These are phyloP conservation scores for Populus alba DNA, from an alignment of 345 rosid species.

Conservation along the genomic window DNA sequence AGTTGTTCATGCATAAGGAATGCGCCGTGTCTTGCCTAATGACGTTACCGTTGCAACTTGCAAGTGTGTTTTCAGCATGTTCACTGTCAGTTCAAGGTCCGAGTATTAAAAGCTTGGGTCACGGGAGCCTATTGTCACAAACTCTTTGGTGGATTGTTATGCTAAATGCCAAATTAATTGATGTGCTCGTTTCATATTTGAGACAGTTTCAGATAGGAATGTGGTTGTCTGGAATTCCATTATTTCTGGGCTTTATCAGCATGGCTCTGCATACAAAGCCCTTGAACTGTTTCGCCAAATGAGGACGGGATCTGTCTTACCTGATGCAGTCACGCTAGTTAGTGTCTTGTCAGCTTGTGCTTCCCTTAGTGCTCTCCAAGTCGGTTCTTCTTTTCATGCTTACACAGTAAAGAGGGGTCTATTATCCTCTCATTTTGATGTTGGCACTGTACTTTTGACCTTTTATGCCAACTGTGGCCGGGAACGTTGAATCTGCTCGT, in stretches of 20 bases:
- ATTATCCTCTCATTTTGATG: constrained; percentile 12
- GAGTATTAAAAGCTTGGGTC: constrained; percentile 20
- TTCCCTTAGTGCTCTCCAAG: constrained; percentile 39
- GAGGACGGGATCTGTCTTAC: constrained; percentile 39
- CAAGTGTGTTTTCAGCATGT: constrained; percentile 25
- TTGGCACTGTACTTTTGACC: constrained; percentile 29
- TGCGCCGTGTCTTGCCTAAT: constrained; percentile 13
- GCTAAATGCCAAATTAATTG: constrained; percentile 42
- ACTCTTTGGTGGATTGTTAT: constrained; percentile 43
- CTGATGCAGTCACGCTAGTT: constrained; percentile 46
- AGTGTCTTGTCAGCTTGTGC: constrained; percentile 51
- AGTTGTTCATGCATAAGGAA: constrained; percentile 18
- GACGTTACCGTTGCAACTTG: constrained; percentile 18
- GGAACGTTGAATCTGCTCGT: constrained; percentile 27
- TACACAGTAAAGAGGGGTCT: constrained; percentile 39
- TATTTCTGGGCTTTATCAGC: constrained; percentile 47
- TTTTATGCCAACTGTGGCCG: constrained; percentile 25
- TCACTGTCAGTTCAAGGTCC: constrained; percentile 23
- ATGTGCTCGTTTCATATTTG: constrained; percentile 38
- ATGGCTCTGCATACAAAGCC: constrained; percentile 41
- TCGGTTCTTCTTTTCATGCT: constrained; percentile 65
- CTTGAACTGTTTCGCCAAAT: constrained; percentile 49
- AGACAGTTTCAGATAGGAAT: constrained; percentile 38
- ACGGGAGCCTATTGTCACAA: constrained; percentile 7
- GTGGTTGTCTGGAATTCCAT: constrained; percentile 54